Percentiles rank a stretch among this genome's conserved stretches.
Conservation (phyloP, 805 yeast species). For the Pichia deserticola region DNA sequence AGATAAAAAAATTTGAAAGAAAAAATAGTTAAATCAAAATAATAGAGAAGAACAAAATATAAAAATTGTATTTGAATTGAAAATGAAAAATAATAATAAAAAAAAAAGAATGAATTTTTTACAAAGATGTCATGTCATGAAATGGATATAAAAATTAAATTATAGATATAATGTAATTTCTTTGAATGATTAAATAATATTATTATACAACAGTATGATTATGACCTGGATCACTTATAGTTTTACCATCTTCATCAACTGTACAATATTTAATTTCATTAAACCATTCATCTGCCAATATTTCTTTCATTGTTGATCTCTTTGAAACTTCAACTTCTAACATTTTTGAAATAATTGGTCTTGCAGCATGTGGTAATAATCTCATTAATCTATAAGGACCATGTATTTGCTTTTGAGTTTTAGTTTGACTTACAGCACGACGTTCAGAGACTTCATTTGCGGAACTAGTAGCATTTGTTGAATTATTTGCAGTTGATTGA, state of each 20-base stretch:
- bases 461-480: slow-evolving; percentile 4
- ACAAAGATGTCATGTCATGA: no score
- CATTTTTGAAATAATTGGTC: slow-evolving; percentile 68
- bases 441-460: slow-evolving; percentile 27
- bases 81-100: no score
- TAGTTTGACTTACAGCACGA: slow-evolving; percentile 25
- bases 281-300: slow-evolving; percentile 68
- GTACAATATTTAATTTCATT: slow-evolving; percentile 57
- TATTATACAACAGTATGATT: slow-evolving; percentile 36
- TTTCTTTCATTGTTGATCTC: slow-evolving; percentile 62
- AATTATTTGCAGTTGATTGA: background rate
- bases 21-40: no score
- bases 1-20: no score
- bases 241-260: slow-evolving; percentile 31
- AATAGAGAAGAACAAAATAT: no score
- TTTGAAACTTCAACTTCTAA: slow-evolving; percentile 50
- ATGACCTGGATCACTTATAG: slow-evolving; percentile 41
- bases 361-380: slow-evolving; percentile 72
- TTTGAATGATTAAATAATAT: no score
- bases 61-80: no score
- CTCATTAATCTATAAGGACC: slow-evolving; percentile 82
- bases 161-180: no score
- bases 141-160: no score
- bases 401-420: slow-evolving; percentile 51
- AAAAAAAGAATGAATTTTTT: no score